phyloP scores from a whole-genome alignment of 352 stramenopile genomes.

The Pythium sukuiense region DNA sequence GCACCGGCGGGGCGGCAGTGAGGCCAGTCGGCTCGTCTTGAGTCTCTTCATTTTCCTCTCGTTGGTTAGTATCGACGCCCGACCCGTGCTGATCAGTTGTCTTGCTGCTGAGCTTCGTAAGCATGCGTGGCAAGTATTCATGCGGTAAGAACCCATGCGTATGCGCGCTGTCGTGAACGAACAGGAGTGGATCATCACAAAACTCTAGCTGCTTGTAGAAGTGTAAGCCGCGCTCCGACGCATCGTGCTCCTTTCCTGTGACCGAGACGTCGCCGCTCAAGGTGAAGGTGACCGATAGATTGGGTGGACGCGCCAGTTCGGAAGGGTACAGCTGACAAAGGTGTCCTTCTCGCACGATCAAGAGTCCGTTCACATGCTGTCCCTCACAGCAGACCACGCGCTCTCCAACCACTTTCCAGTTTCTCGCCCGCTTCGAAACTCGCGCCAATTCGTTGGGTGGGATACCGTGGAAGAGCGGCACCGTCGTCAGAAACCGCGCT shows the following conservation, averaged over 20 bases:
- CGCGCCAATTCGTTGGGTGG: conserved; percentile 29
- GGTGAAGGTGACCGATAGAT: conserved; percentile 50
- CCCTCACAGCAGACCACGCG: conserved; percentile 57
- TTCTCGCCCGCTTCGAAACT: conserved; percentile 29
- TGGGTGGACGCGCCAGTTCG: conserved; percentile 35
- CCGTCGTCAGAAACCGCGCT: conserved; percentile 42
- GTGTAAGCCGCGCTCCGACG: conserved; percentile 28
- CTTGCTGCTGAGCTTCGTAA: conserved; percentile 14
- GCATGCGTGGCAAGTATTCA: conserved; percentile 31
- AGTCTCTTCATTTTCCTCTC: not conserved
- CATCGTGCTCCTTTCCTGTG: conserved; percentile 17
- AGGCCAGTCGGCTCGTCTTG: not conserved
- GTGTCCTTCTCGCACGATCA: conserved; percentile 52
- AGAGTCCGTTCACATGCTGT: conserved; percentile 50
- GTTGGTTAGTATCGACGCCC: not conserved
- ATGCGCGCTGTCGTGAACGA: conserved; percentile 40
- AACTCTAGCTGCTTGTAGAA: conserved; percentile 66
- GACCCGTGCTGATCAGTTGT: not conserved
- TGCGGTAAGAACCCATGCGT: conserved; percentile 58
- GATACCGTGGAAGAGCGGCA: conserved; percentile 40
- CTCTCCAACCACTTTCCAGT: conserved; percentile 46
- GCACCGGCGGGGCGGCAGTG: not conserved
- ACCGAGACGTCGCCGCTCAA: conserved; percentile 42
- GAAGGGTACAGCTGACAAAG: conserved; percentile 51
- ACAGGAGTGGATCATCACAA: conserved; percentile 45